Evolutionary conservation across 345 rosid genomes (phyloP).

Genomic region (Brassica rapa): DNA sequence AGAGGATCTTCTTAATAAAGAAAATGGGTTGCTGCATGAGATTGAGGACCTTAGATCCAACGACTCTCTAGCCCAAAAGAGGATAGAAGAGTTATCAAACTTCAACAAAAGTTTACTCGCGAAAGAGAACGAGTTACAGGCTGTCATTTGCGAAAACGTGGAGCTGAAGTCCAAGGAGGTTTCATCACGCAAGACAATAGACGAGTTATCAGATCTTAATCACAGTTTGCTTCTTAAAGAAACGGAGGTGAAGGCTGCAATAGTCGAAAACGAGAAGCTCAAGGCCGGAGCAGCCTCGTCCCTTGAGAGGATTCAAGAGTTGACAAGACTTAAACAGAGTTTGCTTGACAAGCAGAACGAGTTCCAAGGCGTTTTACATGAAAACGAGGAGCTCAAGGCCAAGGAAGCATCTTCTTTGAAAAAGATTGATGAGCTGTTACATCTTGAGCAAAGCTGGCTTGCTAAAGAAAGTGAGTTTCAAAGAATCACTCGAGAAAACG

Average conservation of each 20-base stretch:
- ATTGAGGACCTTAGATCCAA: conserved; percentile 31
- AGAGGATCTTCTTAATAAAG: conserved; percentile 59
- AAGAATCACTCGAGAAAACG: conserved; percentile 21
- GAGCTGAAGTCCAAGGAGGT: conserved; percentile 39
- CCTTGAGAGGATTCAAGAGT: conserved; percentile 62
- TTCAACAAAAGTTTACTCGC: conserved; percentile 18
- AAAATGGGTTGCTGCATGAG: conserved; percentile 36
- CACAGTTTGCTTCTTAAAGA: conserved; percentile 38
- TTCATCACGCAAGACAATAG: conserved; percentile 55
- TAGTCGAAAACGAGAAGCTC: conserved; percentile 33
- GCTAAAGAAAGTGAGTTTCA: conserved; percentile 13
- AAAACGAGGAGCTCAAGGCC: conserved; percentile 65
- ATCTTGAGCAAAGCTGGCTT: conserved; percentile 38
- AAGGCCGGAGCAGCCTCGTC: conserved; percentile 40
- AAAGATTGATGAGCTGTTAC: conserved; percentile 36
- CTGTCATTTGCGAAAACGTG: conserved; percentile 22
- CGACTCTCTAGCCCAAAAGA: conserved; percentile 27
- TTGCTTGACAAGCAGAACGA: conserved; percentile 34
- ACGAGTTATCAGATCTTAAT: conserved; percentile 56
- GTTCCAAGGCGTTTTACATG: conserved; percentile 42
- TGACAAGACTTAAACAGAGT: conserved; percentile 44
- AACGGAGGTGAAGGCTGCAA: conserved; percentile 32
- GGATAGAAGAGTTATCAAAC: conserved; percentile 34
- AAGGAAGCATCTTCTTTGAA: conserved; percentile 31
- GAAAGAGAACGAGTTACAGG: conserved; percentile 32